Evolutionary conservation across 225 moss, liverwort and hornwort species (phyloP).

Genomic region (Asterella californica): DNA sequence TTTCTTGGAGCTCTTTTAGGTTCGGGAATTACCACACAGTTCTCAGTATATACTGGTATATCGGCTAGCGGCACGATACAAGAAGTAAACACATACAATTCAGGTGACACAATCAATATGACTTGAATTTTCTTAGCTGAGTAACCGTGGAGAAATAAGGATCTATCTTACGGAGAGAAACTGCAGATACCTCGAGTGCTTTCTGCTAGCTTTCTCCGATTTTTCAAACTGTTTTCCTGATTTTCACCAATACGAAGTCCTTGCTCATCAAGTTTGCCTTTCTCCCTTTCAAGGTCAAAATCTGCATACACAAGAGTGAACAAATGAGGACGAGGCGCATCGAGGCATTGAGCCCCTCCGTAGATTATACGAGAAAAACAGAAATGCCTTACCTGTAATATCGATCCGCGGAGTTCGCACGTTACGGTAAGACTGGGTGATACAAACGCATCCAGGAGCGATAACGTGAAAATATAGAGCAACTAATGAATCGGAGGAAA

Average conservation of each 20-base stretch:
- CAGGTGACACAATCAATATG: no score
- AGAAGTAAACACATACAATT: no score
- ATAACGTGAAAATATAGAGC: background rate
- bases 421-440: background rate
- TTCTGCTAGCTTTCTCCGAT: conserved; percentile 84
- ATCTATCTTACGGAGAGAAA: background rate
- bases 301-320: conserved; percentile 44
- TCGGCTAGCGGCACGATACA: no score
- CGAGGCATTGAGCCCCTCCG: background rate
- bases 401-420: background rate
- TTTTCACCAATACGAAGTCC: conserved; percentile 81
- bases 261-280: conserved; percentile 84
- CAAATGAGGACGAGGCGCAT: background rate
- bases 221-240: conserved; percentile 86
- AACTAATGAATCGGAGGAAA: background rate
- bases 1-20: background rate
- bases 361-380: background rate
- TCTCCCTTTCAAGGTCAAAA: conserved; percentile 83
- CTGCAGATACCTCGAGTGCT: conserved; percentile 64
- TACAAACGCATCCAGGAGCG: background rate
- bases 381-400: background rate
- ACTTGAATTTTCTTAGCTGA: no score
- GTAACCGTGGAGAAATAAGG: background rate
- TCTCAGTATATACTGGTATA: background rate
- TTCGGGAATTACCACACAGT: background rate